Percentiles rank a stretch among this genome's conserved stretches.
These are phyloP conservation scores for Hippophae rhamnoides DNA, from an alignment of 306 rosid species.

Conservation along the genomic window DNA sequence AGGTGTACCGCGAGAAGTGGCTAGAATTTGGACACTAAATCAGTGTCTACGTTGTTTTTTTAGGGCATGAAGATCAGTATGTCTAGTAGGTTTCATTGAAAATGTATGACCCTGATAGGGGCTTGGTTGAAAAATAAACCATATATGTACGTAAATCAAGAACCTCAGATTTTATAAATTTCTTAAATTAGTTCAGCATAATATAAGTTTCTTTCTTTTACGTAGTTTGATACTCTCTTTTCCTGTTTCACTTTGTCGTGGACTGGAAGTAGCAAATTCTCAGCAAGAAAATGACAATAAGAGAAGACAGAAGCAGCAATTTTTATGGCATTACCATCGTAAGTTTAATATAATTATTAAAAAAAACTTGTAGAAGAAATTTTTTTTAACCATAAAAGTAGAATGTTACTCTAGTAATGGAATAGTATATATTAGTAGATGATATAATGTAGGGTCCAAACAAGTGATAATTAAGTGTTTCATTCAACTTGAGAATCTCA, in stretches of 20 bases:
- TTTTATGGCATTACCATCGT: no score
- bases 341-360: conserved; percentile 8
- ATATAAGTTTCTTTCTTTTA: conserved; percentile 19
- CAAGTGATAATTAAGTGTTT: background rate
- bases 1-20: conserved; percentile 20
- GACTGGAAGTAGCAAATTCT: background rate
- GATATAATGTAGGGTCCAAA: no score
- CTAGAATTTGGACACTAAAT: conserved; percentile 27
- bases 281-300: no score
- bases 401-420: no score
- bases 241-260: conserved; percentile 7
- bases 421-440: no score
- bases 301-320: background rate
- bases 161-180: conserved; percentile 18
- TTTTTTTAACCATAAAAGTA: no score
- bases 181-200: conserved; percentile 4
- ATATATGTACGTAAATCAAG: conserved; percentile 32
- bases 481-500: conserved; percentile 23
- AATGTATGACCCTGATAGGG: conserved; percentile 16
- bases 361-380: conserved; percentile 20
- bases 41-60: conserved; percentile 23
- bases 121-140: conserved; percentile 23
- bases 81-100: conserved; percentile 10
- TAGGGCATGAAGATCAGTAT: conserved; percentile 16
- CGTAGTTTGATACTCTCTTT: conserved; percentile 20